Percentiles rank a stretch among this genome's conserved stretches.
phyloP scores from a whole-genome alignment of 2,329 filamentous ascomycete species.

The Dactylellina sp. region DNA sequence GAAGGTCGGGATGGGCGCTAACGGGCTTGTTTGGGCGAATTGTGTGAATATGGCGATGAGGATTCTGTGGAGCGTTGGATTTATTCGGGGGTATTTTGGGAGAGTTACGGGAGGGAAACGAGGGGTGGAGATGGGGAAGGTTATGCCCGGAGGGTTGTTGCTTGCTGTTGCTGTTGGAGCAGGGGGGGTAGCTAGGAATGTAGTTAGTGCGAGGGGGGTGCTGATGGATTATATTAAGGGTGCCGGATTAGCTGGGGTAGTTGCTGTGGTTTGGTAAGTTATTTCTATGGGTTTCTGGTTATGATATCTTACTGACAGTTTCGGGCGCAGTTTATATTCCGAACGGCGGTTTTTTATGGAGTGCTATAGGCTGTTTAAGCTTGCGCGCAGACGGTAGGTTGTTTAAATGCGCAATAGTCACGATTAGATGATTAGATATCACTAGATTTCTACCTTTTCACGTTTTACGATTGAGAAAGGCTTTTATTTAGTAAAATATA shows the following conservation, averaged over 20 bases:
- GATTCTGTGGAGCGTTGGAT: slow-evolving; percentile 81
- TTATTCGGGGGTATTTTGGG: slow-evolving; percentile 76
- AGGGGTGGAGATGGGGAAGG: slow-evolving; percentile 31
- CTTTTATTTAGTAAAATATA: slow-evolving; percentile 10
- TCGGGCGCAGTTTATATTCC: slow-evolving; percentile 48
- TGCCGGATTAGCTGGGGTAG: slow-evolving; percentile 44
- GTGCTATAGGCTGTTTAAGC: slow-evolving; percentile 40
- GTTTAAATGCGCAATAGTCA: background rate
- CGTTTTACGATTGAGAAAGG: background rate
- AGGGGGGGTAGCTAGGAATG: slow-evolving; percentile 57
- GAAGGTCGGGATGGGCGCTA: slow-evolving; percentile 77
- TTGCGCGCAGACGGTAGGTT: slow-evolving; percentile 22
- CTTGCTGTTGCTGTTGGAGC: slow-evolving; percentile 53
- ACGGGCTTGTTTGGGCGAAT: slow-evolving; percentile 86
- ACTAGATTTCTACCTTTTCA: background rate
- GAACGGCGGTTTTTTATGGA: slow-evolving; percentile 50
- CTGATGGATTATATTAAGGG: slow-evolving; percentile 49
- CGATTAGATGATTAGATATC: background rate
- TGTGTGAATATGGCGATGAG: slow-evolving; percentile 88
- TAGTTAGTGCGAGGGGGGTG: slow-evolving; percentile 42
- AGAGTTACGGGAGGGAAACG: slow-evolving; percentile 20
- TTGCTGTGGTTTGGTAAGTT: slow-evolving; percentile 57
- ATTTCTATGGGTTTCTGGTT: background rate
- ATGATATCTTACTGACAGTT: background rate
- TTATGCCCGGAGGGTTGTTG: slow-evolving; percentile 55